Evolutionary conservation across 306 rosid species (phyloP), one percentile per base, ranked within the genome.

Genomic region (Malus sieversii): DNA sequence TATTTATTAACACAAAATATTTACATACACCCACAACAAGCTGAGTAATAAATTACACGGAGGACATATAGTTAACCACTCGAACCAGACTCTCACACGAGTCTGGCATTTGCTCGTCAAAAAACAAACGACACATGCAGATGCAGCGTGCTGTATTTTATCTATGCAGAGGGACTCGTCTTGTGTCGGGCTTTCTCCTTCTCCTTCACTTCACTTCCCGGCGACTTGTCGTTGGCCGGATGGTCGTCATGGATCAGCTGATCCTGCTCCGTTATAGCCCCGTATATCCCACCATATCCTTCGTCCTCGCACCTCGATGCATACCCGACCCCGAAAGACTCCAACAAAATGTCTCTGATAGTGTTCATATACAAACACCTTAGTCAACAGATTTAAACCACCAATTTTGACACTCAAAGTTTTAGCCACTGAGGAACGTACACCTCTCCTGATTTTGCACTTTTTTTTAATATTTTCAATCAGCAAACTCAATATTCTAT

Each of bases 121-220:
- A 35, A 35, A 35, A 35, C 42, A 38, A 38, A 38, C 10, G 42
- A 38, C 42, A 38, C 42, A 38, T 38, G 42, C 42, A 38, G 42
- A 38, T 42, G 45, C 12, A 51, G 20, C 55, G 7, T 51, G 55
- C 55, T 51, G 55, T 51, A 51, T 51, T 61, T 61, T 16, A 32
- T 8, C 42, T 64, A 64, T 8, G 68, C 18, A 12, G 55, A 58
- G 16, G 81, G 74, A 65, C 18, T 64, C 51, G 83, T 23, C 55
- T 94, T 97, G 77, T 87, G 87, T 76, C 97, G 86, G 0, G 77
- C 74, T 27, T 71, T 86, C 78, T 91, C 96, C 88, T 88, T 90
- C 86, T 94, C 98, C 90, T 91, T 90, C 86, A 94, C 98, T 75
- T 86, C 97, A 58, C 96, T 86, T 40, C 98, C 97, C 53, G 92